Conservation (phyloP, 371 early-diverging fungal genomes). For the Mortierella sp. region DNA sequence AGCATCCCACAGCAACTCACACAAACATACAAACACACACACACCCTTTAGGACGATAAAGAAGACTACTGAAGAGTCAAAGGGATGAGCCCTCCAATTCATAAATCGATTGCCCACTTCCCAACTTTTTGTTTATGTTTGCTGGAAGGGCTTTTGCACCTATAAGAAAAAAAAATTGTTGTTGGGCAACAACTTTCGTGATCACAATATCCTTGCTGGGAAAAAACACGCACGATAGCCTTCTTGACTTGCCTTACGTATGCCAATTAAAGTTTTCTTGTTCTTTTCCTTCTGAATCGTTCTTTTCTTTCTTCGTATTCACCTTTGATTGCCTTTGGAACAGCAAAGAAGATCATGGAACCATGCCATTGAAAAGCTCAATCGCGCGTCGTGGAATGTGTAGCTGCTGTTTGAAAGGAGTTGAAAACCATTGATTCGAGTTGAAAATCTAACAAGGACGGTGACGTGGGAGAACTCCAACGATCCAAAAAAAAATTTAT, state of each 20-base stretch:
- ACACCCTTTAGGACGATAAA: background rate
- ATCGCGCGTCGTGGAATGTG: background rate
- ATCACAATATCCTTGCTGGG: background rate
- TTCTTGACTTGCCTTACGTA: background rate
- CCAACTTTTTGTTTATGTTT: no score
- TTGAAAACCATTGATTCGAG: no score
- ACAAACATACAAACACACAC: slow-evolving; percentile 7
- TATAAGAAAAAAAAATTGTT: background rate
- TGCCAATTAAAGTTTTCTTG: slow-evolving; percentile 3
- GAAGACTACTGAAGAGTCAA: background rate
- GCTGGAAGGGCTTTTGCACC: background rate
- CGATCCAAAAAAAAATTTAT: no score
- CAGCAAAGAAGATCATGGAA: slow-evolving; percentile 6
- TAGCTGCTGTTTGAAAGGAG: background rate
- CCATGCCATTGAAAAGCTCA: background rate
- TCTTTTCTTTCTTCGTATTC: slow-evolving; percentile 1
- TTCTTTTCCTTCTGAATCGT: background rate
- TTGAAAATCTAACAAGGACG: no score
- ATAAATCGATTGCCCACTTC: no score
- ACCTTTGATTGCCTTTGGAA: background rate
- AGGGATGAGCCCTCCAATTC: background rate
- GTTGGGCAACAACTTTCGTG: background rate
- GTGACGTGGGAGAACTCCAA: no score
- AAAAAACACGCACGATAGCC: background rate
- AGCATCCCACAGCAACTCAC: slow-evolving; percentile 1